Evolutionary conservation across 768 basidiomycete species (phyloP).

Genomic region (Tricholoma hemisulphureum): DNA sequence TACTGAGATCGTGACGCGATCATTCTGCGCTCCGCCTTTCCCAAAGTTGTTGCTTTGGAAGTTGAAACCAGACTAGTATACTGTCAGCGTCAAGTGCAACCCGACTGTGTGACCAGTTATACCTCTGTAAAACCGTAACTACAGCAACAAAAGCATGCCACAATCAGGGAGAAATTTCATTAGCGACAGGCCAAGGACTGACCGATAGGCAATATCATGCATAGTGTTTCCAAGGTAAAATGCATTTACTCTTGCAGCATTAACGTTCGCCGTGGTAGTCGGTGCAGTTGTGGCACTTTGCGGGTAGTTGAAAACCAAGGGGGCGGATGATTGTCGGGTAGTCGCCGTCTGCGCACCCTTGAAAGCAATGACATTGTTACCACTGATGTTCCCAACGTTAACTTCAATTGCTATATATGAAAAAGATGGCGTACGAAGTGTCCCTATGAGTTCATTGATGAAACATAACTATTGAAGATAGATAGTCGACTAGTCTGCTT

Average conservation of each 20-base stretch:
- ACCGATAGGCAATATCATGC: conserved; percentile 48
- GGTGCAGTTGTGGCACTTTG: conserved; percentile 34
- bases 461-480: conserved; percentile 3
- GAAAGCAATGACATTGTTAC: conserved; percentile 36
- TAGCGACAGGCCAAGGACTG: conserved; percentile 29
- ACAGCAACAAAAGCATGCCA: not conserved
- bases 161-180: not conserved
- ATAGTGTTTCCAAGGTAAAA: conserved; percentile 63
- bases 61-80: conserved; percentile 21
- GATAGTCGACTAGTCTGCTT: conserved; percentile 1
- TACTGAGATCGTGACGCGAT: conserved; percentile 50
- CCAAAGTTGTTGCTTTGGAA: conserved; percentile 55
- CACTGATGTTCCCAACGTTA: conserved; percentile 16
- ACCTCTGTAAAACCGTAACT: conserved; percentile 54
- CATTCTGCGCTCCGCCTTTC: conserved; percentile 44
- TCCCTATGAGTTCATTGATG: conserved; percentile 4
- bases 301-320: conserved; percentile 39
- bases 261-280: conserved; percentile 40
- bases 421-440: not conserved
- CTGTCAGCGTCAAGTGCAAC: not conserved
- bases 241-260: conserved; percentile 50
- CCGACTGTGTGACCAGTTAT: not conserved
- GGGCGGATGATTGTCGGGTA: conserved; percentile 36
- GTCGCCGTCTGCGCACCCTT: conserved; percentile 26
- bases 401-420: not conserved